phyloP scores from a whole-genome alignment of 768 basidiomycete genomes.

The Hericium coralloides region DNA sequence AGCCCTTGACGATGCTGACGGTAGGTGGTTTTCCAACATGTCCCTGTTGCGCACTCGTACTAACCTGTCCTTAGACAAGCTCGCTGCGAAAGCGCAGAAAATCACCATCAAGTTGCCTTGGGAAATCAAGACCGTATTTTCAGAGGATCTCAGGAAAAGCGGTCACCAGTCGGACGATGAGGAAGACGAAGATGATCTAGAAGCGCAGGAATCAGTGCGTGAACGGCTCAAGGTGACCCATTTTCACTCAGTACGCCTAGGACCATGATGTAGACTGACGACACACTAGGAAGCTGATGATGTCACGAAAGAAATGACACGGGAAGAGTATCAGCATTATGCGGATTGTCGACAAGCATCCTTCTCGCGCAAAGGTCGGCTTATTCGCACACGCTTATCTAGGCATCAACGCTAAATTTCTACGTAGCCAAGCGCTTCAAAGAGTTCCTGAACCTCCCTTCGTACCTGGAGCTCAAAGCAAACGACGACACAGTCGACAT shows the following conservation, averaged over 20 bases:
- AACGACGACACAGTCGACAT: slow-evolving; percentile 95
- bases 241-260: background rate
- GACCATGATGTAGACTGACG: background rate
- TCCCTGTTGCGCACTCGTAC: background rate
- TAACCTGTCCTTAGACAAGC: slow-evolving; percentile 46
- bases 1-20: slow-evolving; percentile 75
- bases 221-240: slow-evolving; percentile 63
- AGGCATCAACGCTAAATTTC: background rate
- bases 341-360: slow-evolving; percentile 95
- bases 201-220: slow-evolving; percentile 92
- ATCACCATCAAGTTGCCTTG: slow-evolving; percentile 93
- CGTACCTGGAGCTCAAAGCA: slow-evolving; percentile 79
- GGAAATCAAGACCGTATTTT: slow-evolving; percentile 90
- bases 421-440: slow-evolving; percentile 84
- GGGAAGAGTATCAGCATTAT: slow-evolving; percentile 95
- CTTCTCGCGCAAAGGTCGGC: slow-evolving; percentile 88
- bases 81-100: slow-evolving; percentile 80
- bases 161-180: slow-evolving; percentile 75
- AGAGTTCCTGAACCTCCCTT: slow-evolving; percentile 85
- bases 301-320: slow-evolving; percentile 89
- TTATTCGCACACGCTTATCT: background rate
- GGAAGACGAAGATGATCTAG: slow-evolving; percentile 93
- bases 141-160: slow-evolving; percentile 56
- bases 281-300: slow-evolving; percentile 78
- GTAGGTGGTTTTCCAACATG: slow-evolving; percentile 26